Percentiles rank a stretch among this genome's conserved stretches.
phyloP scores from a whole-genome alignment of 495 filamentous ascomycete species.

The Aspergillus diversus region DNA sequence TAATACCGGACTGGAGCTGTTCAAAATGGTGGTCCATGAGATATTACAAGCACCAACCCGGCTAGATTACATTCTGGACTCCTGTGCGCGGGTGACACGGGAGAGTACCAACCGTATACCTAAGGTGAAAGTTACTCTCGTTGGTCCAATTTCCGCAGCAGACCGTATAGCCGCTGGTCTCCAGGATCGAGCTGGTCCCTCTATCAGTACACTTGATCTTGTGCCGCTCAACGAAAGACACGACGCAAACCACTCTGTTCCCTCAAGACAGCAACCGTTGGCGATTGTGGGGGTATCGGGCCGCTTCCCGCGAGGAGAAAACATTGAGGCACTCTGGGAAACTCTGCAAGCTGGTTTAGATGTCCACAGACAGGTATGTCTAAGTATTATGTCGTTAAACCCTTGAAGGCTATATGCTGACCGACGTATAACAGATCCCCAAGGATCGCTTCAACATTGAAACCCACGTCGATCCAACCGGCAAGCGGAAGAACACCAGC shows the following conservation, averaged over 20 bases:
- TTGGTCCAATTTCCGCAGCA: neutral
- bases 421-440: slow-evolving; percentile 29
- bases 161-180: neutral
- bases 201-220: neutral
- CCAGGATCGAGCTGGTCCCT: neutral
- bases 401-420: neutral
- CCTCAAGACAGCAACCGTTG: neutral
- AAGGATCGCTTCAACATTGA: slow-evolving; percentile 47
- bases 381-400: neutral
- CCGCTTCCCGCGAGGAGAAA: slow-evolving; percentile 49
- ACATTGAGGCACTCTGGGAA: slow-evolving; percentile 39
- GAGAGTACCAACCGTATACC: neutral
- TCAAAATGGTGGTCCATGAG: neutral
- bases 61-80: neutral
- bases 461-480: slow-evolving; percentile 45
- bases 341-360: slow-evolving; percentile 25
- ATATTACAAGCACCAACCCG: neutral
- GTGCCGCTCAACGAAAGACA: neutral
- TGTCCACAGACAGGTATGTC: neutral
- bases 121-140: neutral
- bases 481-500: slow-evolving; percentile 40
- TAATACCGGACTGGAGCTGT: neutral
- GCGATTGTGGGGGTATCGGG: slow-evolving; percentile 65
- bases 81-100: neutral
- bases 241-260: neutral